phyloP scores from a whole-genome alignment of 176 grass and related monocot species.

The Hsuehochloa calcarea region DNA sequence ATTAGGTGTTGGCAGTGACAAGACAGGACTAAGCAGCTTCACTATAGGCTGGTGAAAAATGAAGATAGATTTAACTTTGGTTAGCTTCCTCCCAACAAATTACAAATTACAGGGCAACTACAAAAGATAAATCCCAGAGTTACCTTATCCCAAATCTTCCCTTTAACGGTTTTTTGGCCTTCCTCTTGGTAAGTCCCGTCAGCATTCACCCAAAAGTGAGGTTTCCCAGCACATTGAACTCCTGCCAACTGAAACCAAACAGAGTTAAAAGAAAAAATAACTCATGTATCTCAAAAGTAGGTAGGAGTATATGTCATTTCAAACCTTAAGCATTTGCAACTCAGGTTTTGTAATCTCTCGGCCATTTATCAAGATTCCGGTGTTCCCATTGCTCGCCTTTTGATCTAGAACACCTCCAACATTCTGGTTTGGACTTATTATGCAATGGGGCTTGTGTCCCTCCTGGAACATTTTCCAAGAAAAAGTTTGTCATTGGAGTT shows the following conservation, averaged over 20 bases:
- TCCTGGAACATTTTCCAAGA: slow-evolving; percentile 45
- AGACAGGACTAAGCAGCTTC: slow-evolving; percentile 87
- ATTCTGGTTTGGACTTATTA: slow-evolving; percentile 84
- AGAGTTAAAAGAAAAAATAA: neutral
- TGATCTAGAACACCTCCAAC: slow-evolving; percentile 61
- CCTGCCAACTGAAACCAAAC: slow-evolving; percentile 75
- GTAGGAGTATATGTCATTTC: slow-evolving; percentile 16
- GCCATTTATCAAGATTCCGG: slow-evolving; percentile 87
- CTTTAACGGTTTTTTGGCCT: slow-evolving; percentile 94
- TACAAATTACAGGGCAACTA: slow-evolving; percentile 3
- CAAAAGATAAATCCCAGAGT: slow-evolving; percentile 11
- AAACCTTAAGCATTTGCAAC: slow-evolving; percentile 92
- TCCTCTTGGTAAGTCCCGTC: slow-evolving; percentile 98
- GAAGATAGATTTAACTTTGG: slow-evolving; percentile 17
- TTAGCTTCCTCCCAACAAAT: slow-evolving; percentile 9
- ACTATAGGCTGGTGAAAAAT: slow-evolving; percentile 67
- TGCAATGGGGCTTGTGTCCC: slow-evolving; percentile 90
- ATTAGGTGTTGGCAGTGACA: slow-evolving; percentile 82
- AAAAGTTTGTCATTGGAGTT: slow-evolving; percentile 10
- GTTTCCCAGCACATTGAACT: slow-evolving; percentile 96
- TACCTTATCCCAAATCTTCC: slow-evolving; percentile 95
- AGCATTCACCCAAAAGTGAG: slow-evolving; percentile 98
- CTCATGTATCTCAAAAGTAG: slow-evolving; percentile 14
- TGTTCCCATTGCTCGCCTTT: slow-evolving; percentile 87
- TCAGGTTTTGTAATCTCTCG: slow-evolving; percentile 96